Base-by-base conservation (phyloP, 495 filamentous ascomycete genomes). In the Stereocaulon alpinum region DNA sequence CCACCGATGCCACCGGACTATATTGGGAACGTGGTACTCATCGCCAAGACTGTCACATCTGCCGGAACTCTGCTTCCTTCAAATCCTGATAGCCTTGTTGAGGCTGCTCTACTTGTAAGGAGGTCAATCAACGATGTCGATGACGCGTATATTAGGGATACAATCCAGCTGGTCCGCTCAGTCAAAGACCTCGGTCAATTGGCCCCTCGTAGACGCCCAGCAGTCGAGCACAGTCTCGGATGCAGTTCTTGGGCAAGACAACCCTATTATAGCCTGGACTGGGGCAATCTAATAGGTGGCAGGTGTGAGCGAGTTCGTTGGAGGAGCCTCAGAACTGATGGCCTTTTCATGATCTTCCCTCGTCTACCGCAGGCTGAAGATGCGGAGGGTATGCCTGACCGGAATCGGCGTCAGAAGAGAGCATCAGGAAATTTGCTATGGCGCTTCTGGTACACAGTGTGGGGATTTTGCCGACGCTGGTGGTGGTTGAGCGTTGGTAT, bases 21-120 rank as follows among this genome's bases (percentile, higher is more conserved):
- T 34, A 40, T 15, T 42, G 60, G 60, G 29, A 62, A 61, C 56
- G 45, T 59, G 41, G 55, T 59, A 5, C 55, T 62, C 6, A 51
- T 59, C 24, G 43, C 55, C 9, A 62, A 62, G 22, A 55, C 60
- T 17, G 17, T 50, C 20, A 30, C 60, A 15, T 42, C 58, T 17
- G 32, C 48, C 5, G 24, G 22, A 10, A 29, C 18, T 24, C 30
- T 60, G 11, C 42, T 60, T 17, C 14, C 44, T 17, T 27, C 27
- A 12, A n/a, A 60, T 20, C 55, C 59, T n/a, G 41, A 17, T 9
- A 24, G 59, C 37, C 53, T 61, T 18, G 40, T 55, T 3, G 20
- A 47, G 18, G 53, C 34, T 0, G 60, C 60, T 15, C 6, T 32
- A 14, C 54, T 51, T 1, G 30, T 62, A 10, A 27, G 60, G 0